Evolutionary conservation across 2,329 filamentous ascomycete genomes (phyloP).

Genomic region (Phaeosphaeriaceae sp.): DNA sequence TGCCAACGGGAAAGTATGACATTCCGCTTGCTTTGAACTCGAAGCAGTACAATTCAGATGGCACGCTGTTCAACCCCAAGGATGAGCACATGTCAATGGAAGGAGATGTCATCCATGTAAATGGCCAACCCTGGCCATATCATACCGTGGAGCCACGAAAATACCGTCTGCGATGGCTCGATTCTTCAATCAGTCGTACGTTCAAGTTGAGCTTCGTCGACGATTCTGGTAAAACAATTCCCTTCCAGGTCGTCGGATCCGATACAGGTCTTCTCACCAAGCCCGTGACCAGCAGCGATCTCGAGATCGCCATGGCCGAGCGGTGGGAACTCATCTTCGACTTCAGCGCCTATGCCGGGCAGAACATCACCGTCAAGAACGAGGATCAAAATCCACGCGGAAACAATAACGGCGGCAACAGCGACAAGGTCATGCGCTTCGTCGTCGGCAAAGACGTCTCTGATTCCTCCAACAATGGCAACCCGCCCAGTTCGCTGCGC

Average conservation of each 20-base stretch:
- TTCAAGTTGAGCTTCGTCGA: slow-evolving; percentile 58
- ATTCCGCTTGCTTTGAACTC: slow-evolving; percentile 59
- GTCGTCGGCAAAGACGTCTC: slow-evolving; percentile 51
- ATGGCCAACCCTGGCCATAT: slow-evolving; percentile 66
- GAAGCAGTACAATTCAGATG: slow-evolving; percentile 61
- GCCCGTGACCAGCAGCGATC: slow-evolving; percentile 56
- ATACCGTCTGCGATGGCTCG: slow-evolving; percentile 64
- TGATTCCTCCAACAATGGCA: slow-evolving; percentile 29
- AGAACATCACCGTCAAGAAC: slow-evolving; percentile 58
- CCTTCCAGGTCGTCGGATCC: slow-evolving; percentile 62
- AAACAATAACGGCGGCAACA: slow-evolving; percentile 56
- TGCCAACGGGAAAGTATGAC: slow-evolving; percentile 63
- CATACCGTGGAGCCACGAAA: slow-evolving; percentile 64
- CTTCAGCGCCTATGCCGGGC: slow-evolving; percentile 57
- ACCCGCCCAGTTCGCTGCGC: slow-evolving; percentile 31
- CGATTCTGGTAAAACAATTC: slow-evolving; percentile 40
- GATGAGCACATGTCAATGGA: slow-evolving; percentile 57
- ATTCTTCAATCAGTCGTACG: slow-evolving; percentile 48
- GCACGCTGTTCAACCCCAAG: slow-evolving; percentile 56
- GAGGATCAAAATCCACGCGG: slow-evolving; percentile 51
- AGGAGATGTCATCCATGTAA: slow-evolving; percentile 66
- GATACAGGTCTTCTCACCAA: slow-evolving; percentile 52
- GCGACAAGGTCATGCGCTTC: slow-evolving; percentile 49
- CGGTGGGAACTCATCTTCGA: slow-evolving; percentile 66
- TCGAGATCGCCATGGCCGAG: slow-evolving; percentile 63